These are phyloP conservation scores for Stagonosporopsis chrysanthemi DNA, from an alignment of 2,329 filamentous ascomycete genomes.

Conservation along the genomic window DNA sequence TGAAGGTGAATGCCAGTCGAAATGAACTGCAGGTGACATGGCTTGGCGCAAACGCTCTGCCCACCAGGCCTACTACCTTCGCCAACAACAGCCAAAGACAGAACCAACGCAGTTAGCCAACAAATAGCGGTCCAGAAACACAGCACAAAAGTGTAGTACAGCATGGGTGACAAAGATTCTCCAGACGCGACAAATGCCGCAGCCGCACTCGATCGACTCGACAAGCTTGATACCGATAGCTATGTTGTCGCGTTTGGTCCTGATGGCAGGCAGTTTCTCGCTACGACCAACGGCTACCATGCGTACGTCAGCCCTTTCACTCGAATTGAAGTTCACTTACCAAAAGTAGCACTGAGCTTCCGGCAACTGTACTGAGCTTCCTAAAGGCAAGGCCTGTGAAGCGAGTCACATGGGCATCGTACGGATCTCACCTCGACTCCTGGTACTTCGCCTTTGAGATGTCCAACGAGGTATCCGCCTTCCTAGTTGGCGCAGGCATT, in stretches of 20 bases:
- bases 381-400: constrained; percentile 17
- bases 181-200: constrained; percentile 6
- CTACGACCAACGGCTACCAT: constrained; percentile 38
- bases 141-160: neutral
- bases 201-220: constrained; percentile 22
- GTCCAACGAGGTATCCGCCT: constrained; percentile 14
- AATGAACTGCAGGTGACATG: neutral
- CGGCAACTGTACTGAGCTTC: constrained; percentile 17
- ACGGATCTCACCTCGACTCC: constrained; percentile 30
- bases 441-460: constrained; percentile 40
- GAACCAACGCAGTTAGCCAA: neutral
- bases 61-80: neutral
- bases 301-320: constrained; percentile 25
- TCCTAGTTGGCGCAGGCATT: constrained; percentile 19
- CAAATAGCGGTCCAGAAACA: neutral
- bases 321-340: constrained; percentile 3
- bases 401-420: constrained; percentile 37
- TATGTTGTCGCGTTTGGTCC: constrained; percentile 41
- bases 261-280: constrained; percentile 31
- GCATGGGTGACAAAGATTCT: neutral
- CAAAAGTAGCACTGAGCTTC: constrained; percentile 29
- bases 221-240: constrained; percentile 26
- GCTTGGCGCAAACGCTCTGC: constrained; percentile 11
- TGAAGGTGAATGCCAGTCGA: neutral
- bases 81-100: neutral